Evolutionary conservation across 441 rosid species (phyloP).

Genomic region (California macrophylla): DNA sequence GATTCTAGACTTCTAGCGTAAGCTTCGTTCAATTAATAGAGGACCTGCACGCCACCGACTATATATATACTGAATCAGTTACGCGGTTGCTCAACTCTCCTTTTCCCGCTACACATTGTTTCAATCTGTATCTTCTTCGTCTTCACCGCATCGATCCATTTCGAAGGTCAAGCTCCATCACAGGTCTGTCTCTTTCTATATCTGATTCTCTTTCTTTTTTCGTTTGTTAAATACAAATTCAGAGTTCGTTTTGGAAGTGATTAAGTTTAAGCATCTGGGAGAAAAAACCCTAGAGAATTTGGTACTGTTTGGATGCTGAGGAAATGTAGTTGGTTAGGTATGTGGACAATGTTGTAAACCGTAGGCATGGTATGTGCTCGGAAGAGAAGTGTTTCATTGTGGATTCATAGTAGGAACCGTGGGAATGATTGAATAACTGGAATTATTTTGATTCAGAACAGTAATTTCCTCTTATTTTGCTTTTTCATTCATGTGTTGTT

Average conservation of each 20-base stretch:
- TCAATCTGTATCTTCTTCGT: neutral
- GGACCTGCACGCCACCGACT: neutral
- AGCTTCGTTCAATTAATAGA: neutral
- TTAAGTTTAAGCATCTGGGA: neutral
- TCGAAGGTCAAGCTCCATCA: conserved; percentile 1
- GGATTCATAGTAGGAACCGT: neutral
- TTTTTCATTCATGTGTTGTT: neutral
- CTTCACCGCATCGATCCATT: neutral
- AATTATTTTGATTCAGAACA: neutral
- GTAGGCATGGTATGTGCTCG: neutral
- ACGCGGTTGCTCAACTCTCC: neutral
- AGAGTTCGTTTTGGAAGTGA: neutral
- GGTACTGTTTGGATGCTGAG: neutral
- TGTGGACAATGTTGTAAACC: neutral
- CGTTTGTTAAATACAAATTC: neutral
- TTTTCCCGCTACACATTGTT: neutral
- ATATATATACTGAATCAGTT: neutral
- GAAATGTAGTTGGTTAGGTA: neutral
- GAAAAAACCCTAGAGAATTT: neutral
- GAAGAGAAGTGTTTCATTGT: neutral
- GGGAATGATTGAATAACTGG: neutral
- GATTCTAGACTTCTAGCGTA: neutral
- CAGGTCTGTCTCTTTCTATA: neutral
- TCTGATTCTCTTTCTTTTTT: neutral
- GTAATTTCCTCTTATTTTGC: neutral